phyloP scores from a whole-genome alignment of 1,284 basidiomycete species.

The Papiliotrema nemorosa region DNA sequence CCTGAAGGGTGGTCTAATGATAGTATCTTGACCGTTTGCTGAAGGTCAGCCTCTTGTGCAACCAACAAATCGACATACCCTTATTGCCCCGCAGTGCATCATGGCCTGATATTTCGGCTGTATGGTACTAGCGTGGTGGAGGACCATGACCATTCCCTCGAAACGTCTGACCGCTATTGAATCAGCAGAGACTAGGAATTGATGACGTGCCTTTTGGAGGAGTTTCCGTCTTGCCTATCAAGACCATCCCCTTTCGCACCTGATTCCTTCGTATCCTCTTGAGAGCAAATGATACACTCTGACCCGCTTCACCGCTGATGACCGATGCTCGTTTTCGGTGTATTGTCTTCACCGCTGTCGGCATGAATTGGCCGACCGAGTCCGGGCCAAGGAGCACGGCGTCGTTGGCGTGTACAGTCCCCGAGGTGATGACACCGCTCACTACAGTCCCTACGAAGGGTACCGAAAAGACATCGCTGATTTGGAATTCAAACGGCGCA shows the following conservation, averaged over 20 bases:
- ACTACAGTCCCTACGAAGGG: conserved; percentile 95
- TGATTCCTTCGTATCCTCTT: conserved; percentile 80
- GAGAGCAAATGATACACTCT: conserved; percentile 88
- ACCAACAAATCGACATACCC: conserved; percentile 18
- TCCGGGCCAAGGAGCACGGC: conserved; percentile 85
- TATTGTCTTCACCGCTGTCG: conserved; percentile 82
- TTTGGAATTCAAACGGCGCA: conserved; percentile 74
- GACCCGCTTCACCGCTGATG: conserved; percentile 81
- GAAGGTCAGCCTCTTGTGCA: conserved; percentile 19
- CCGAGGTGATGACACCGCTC: conserved; percentile 81
- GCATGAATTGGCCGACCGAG: conserved; percentile 81
- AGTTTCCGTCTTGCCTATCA: conserved; percentile 73
- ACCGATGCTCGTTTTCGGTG: conserved; percentile 90
- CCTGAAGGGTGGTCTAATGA: conserved; percentile 82
- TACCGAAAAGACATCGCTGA: conserved; percentile 63
- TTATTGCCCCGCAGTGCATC: conserved; percentile 41
- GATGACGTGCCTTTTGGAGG: conserved; percentile 76
- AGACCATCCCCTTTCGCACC: conserved; percentile 91
- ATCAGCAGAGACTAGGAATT: conserved; percentile 29
- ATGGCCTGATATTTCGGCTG: conserved; percentile 80
- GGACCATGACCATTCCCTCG: conserved; percentile 43
- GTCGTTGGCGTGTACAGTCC: conserved; percentile 74
- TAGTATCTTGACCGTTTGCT: conserved; percentile 88
- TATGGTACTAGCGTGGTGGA: conserved; percentile 84
- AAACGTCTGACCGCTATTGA: conserved; percentile 29